Conservation (phyloP, 2,329 filamentous ascomycete species). For the Trichophaea hybrida region DNA sequence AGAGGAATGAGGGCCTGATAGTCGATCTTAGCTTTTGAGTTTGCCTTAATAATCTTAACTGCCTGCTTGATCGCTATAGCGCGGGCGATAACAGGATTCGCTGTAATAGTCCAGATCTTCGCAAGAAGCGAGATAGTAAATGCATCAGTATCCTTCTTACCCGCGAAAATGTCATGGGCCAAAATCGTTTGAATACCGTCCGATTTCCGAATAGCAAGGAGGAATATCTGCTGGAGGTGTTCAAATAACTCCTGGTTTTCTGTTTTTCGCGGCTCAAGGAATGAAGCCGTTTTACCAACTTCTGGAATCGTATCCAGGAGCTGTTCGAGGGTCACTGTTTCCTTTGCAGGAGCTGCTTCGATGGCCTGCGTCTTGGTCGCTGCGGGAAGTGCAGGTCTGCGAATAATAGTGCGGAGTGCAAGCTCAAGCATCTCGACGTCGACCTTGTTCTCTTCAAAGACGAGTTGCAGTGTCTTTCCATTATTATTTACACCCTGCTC, state of each 20-base stretch:
- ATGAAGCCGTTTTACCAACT: conserved; percentile 26
- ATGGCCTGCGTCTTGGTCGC: conserved; percentile 24
- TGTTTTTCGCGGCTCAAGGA: conserved; percentile 23
- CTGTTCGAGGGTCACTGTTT: conserved; percentile 12
- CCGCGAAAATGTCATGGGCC: conserved; percentile 25
- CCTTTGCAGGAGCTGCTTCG: conserved; percentile 29
- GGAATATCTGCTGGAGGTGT: conserved; percentile 22
- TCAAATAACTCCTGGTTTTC: conserved; percentile 16
- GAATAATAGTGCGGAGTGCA: conserved; percentile 49
- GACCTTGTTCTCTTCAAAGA: conserved; percentile 51
- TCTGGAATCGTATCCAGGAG: conserved; percentile 21
- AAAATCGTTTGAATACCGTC: conserved; percentile 13
- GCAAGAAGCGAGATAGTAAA: conserved; percentile 60
- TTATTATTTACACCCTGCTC: conserved; percentile 42
- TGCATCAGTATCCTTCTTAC: conserved; percentile 43
- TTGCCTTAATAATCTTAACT: conserved; percentile 16
- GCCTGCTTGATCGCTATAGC: conserved; percentile 54
- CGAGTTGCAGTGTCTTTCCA: conserved; percentile 50
- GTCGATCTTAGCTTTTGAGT: conserved; percentile 37
- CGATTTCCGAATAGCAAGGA: conserved; percentile 12
- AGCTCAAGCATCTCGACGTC: conserved; percentile 63
- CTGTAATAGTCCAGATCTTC: conserved; percentile 53
- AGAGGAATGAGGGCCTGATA: conserved; percentile 76
- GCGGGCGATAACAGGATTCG: conserved; percentile 54
- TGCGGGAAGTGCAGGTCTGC: conserved; percentile 8